Percentiles rank a stretch among this genome's conserved stretches.
These are phyloP conservation scores for Chlamydomonas reinhardtii DNA, from an alignment of 163 green algal species.

Conservation along the genomic window DNA sequence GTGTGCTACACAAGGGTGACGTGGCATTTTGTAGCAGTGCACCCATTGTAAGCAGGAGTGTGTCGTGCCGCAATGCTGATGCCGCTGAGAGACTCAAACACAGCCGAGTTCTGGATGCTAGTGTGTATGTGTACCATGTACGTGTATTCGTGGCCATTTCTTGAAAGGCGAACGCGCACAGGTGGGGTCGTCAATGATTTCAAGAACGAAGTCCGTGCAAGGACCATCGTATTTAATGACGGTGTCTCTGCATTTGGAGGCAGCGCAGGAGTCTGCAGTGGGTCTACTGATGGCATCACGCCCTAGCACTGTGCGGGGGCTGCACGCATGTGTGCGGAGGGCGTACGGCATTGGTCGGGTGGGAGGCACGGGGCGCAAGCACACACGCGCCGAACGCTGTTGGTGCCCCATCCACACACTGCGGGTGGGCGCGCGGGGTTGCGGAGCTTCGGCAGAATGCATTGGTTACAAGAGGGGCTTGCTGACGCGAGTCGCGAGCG, in stretches of 20 bases:
- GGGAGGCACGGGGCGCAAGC: neutral
- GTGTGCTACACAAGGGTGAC: neutral
- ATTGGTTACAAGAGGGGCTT: too few relatives aligned
- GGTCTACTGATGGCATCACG: neutral
- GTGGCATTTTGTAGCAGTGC: neutral
- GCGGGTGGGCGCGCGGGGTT: neutral
- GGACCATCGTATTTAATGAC: neutral
- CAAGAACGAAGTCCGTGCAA: too few relatives aligned
- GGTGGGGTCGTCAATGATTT: neutral
- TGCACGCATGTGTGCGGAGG: neutral
- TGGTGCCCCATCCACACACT: neutral
- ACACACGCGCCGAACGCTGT: neutral
- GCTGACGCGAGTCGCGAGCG: too few relatives aligned
- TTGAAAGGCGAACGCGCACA: neutral
- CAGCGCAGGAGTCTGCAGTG: too few relatives aligned
- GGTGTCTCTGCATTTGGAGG: slow-evolving; percentile 1
- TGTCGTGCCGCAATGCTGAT: neutral
- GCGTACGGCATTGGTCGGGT: neutral
- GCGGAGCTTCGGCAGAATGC: too few relatives aligned
- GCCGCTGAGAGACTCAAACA: neutral
- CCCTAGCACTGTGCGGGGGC: neutral
- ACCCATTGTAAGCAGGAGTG: neutral
- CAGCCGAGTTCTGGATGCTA: neutral
- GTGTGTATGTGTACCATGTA: neutral
- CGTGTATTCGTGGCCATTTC: neutral